Base-by-base conservation (phyloP, 1,284 basidiomycete species). In the Ganoderma resinaceum region DNA sequence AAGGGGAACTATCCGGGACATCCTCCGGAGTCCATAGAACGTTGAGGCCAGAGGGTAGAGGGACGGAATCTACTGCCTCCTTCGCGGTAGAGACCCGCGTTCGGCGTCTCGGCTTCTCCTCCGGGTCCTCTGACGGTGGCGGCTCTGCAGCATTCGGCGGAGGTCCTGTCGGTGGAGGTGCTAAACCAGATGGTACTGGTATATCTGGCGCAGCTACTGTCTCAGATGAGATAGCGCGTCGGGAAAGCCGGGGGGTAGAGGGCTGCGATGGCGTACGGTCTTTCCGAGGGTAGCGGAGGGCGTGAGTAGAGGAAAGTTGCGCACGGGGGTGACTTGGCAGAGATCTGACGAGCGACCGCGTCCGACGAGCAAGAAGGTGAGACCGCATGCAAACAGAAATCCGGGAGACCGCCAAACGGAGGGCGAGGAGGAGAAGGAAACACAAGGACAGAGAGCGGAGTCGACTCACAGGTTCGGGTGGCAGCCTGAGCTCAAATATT, bases 1-100 rank as follows among this genome's bases (percentile, higher is more conserved):
- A 69, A 57, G 70, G 63, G 66, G 74, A 42, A 26, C 78, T 77
- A 11, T 76, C 66, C 14, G 78, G 38, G 29, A 80, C 72, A 52
- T 78, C 78, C 55, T 84, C 84, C 0, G 89, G 86, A 3, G 83
- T 76, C 89, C 90, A 94, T n/a, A 94, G 82, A 65, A 93, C 86
- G 72, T 89, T 82, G 65, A 90, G 79, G 33, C 80, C 86, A 26
- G 81, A 73, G 0, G 91, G 91, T 1, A 92, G 80, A 52, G 85
- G 80, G 18, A 84, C 75, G 8, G 70, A 43, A n/a, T 75, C 74
- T 23, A 69, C 12, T 14, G 74, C 73, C 58, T 73, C 75, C 59
- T 42, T 63, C 23, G 71, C 59, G 18, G 72, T 60, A 43, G 71
- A 63, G 2, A 76, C 46, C 65, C 82, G 78, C 38, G 81, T 78